A percentile compares a stretch with the other conserved stretches of the same genome.
These are phyloP conservation scores for Trypanosoma caninum DNA, from an alignment of 208 protist genomes.

Conservation along the genomic window DNA sequence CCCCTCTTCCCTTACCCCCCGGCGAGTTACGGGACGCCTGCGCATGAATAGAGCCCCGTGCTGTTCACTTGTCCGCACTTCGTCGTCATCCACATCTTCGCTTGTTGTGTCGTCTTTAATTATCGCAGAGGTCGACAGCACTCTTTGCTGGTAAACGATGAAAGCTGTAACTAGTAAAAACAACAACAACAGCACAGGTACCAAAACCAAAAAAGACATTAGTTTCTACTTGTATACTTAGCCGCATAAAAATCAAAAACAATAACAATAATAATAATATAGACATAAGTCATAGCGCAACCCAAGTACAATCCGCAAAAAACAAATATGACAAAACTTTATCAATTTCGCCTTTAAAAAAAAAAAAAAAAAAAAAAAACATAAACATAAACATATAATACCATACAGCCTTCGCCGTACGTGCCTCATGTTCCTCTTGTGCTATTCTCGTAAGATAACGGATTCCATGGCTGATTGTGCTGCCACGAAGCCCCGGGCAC, in stretches of 20 bases:
- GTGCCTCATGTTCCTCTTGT: conserved; percentile 40
- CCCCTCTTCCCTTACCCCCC: background rate
- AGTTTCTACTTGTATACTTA: background rate
- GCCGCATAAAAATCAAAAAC: too few species aligned
- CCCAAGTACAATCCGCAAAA: too few species aligned
- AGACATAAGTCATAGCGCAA: too few species aligned
- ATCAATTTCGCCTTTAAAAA: conserved; percentile 2
- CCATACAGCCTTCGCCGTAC: background rate
- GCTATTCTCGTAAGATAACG: conserved; percentile 40
- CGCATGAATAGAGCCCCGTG: too few species aligned
- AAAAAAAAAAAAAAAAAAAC: conserved; percentile 5
- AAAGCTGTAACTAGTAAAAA: background rate
- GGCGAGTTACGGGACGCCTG: background rate
- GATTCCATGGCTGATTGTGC: conserved; percentile 31
- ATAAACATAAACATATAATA: background rate
- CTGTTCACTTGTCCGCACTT: background rate
- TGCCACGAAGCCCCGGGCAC: conserved; percentile 41
- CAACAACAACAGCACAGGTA: conserved; percentile 2
- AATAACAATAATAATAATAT: too few species aligned
- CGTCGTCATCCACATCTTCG: conserved; percentile 18
- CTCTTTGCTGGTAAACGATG: too few species aligned
- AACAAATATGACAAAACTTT: too few species aligned
- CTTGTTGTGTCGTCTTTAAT: background rate
- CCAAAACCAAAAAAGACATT: background rate
- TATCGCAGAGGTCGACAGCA: background rate